These are phyloP conservation scores for Neobulgaria alba DNA, from an alignment of 2,329 filamentous ascomycete species.

Conservation along the genomic window DNA sequence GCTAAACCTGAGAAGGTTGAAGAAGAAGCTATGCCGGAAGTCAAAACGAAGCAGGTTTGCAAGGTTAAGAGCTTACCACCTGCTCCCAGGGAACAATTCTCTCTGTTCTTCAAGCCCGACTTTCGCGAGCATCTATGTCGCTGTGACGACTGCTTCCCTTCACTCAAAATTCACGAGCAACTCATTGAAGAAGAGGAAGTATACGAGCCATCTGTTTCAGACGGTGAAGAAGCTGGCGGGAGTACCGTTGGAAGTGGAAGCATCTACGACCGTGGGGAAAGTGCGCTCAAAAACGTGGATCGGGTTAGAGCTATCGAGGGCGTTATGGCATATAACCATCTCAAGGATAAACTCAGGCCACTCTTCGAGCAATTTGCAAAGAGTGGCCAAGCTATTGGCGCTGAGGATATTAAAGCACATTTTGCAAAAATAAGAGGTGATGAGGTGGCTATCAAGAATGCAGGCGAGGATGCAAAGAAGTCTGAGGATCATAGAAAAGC, in stretches of 20 bases:
- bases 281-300: constrained; percentile 83
- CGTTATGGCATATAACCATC: constrained; percentile 95
- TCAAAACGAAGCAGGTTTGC: constrained; percentile 33
- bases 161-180: constrained; percentile 62
- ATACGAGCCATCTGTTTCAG: constrained; percentile 85
- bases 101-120: constrained; percentile 69
- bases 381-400: constrained; percentile 77
- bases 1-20: not conserved
- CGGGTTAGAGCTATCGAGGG: constrained; percentile 90
- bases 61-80: constrained; percentile 53
- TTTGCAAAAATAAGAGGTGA: constrained; percentile 93
- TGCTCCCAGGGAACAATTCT: constrained; percentile 53
- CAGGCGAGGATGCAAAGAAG: constrained; percentile 24
- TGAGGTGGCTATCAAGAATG: constrained; percentile 41
- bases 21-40: not conserved
- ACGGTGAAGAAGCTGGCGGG: constrained; percentile 44
- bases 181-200: constrained; percentile 90
- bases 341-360: constrained; percentile 91
- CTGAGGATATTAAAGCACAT: constrained; percentile 93
- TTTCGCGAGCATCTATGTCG: constrained; percentile 80
- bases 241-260: constrained; percentile 67
- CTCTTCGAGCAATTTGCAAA: constrained; percentile 94
- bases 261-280: constrained; percentile 85
- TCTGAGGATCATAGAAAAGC: constrained; percentile 32
- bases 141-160: constrained; percentile 71